These are phyloP conservation scores for Pulveroboletus sp. DNA, from an alignment of 768 basidiomycete species.

Conservation along the genomic window DNA sequence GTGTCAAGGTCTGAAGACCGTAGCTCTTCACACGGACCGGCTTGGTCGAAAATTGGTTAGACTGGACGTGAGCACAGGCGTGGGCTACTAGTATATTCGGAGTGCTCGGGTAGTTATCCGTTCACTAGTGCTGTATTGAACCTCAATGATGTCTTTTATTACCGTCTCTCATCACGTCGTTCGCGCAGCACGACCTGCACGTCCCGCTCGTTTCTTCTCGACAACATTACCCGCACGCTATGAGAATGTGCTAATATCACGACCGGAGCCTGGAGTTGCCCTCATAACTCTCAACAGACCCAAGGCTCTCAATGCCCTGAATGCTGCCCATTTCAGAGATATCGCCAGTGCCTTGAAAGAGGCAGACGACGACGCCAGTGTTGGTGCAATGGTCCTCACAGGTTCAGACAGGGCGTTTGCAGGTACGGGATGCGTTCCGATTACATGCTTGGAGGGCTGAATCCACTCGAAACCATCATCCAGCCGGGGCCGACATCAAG, in stretches of 20 bases:
- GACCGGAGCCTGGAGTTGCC: slow-evolving; percentile 65
- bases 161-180: slow-evolving; percentile 4
- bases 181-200: slow-evolving; percentile 1
- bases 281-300: slow-evolving; percentile 89
- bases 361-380: slow-evolving; percentile 64
- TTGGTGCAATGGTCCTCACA: slow-evolving; percentile 88
- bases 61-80: too few species aligned
- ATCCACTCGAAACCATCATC: not conserved
- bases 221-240: slow-evolving; percentile 39
- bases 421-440: slow-evolving; percentile 44
- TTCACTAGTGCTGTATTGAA: not conserved
- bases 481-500: slow-evolving; percentile 97
- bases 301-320: slow-evolving; percentile 87
- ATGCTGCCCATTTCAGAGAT: slow-evolving; percentile 74
- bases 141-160: slow-evolving; percentile 18
- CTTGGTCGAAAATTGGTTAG: too few species aligned
- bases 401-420: slow-evolving; percentile 94
- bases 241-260: slow-evolving; percentile 65
- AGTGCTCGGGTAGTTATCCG: too few species aligned
- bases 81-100: too few species aligned
- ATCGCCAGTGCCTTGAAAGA: slow-evolving; percentile 74
- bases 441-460: not conserved
- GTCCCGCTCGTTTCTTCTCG: slow-evolving; percentile 22
- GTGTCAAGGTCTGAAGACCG: not conserved
- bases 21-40: not conserved